Conservation (phyloP, 1,284 basidiomycete species). For the Trametes versicolor region DNA sequence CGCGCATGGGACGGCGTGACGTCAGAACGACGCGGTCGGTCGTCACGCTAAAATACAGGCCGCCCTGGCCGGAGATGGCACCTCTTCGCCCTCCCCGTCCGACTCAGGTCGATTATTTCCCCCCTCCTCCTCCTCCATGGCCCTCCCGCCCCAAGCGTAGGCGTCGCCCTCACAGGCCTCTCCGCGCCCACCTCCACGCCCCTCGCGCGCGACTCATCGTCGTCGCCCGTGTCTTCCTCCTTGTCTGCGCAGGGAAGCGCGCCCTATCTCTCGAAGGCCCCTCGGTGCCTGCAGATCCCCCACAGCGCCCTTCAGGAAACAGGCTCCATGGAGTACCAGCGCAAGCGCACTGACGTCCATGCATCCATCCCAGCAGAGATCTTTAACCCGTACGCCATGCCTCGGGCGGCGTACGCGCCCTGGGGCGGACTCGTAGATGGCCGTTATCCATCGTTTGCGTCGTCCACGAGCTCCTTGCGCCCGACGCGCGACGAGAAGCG, state of each 20-base stretch:
- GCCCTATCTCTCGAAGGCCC: slow-evolving; percentile 9
- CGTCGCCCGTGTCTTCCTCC: not conserved
- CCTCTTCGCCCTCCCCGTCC: slow-evolving; percentile 15
- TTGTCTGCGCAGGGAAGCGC: slow-evolving; percentile 4
- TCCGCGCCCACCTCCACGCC: slow-evolving; percentile 7
- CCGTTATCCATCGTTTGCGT: slow-evolving; percentile 3
- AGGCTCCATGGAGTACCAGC: slow-evolving; percentile 16
- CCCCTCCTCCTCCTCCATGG: slow-evolving; percentile 18
- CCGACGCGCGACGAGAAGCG: slow-evolving; percentile 10
- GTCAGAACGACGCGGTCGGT: slow-evolving; percentile 13
- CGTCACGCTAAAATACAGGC: slow-evolving; percentile 21
- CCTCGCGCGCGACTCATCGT: not conserved
- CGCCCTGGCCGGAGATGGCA: slow-evolving; percentile 15
- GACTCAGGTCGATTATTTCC: slow-evolving; percentile 5
- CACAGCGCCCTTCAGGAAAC: slow-evolving; percentile 9
- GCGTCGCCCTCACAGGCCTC: slow-evolving; percentile 9
- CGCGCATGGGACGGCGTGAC: slow-evolving; percentile 17
- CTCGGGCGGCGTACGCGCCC: slow-evolving; percentile 1
- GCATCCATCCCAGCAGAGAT: slow-evolving; percentile 2
- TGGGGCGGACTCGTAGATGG: slow-evolving; percentile 7
- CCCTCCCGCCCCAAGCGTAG: slow-evolving; percentile 15
- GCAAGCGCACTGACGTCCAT: slow-evolving; percentile 13
- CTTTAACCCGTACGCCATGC: slow-evolving; percentile 20
- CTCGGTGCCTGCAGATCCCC: slow-evolving; percentile 32
- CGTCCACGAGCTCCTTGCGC: slow-evolving; percentile 5